Percentiles rank a stretch among this genome's conserved stretches.
Evolutionary conservation across 352 stramenopile species (phyloP).

Genomic region (Discostella stelligera): DNA sequence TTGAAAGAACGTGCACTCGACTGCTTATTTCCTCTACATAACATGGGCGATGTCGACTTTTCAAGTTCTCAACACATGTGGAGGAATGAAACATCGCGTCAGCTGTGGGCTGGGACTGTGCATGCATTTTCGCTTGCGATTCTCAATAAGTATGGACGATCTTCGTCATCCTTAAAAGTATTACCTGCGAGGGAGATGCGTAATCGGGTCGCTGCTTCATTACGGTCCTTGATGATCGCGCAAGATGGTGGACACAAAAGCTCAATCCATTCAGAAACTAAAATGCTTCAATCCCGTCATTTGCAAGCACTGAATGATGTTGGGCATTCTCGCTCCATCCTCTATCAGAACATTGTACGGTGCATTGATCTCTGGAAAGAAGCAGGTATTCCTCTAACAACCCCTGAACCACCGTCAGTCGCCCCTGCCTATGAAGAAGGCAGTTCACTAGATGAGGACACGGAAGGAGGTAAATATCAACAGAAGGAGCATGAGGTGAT

Average conservation of each 20-base stretch:
- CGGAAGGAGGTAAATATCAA: conserved; percentile 1
- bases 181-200: conserved; percentile 43
- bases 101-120: conserved; percentile 59
- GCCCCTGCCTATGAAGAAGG: background rate
- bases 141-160: conserved; percentile 39
- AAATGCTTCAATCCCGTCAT: conserved; percentile 28
- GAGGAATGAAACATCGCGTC: conserved; percentile 35
- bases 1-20: conserved; percentile 46
- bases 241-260: conserved; percentile 1
- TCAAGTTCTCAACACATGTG: background rate
- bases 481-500: conserved; percentile 22
- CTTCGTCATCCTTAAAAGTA: conserved; percentile 25
- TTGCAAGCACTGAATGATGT: conserved; percentile 46
- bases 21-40: conserved; percentile 22
- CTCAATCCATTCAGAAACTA: conserved; percentile 10
- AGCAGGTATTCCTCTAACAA: conserved; percentile 38
- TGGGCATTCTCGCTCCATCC: conserved; percentile 40
- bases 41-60: background rate
- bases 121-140: conserved; percentile 52
- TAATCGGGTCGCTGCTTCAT: conserved; percentile 33
- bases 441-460: background rate
- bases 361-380: conserved; percentile 68
- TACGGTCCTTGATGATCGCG: conserved; percentile 21
- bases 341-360: conserved; percentile 51
- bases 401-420: background rate